These are phyloP conservation scores for Cucumis cinereus DNA, from an alignment of 306 rosid genomes.

Conservation along the genomic window DNA sequence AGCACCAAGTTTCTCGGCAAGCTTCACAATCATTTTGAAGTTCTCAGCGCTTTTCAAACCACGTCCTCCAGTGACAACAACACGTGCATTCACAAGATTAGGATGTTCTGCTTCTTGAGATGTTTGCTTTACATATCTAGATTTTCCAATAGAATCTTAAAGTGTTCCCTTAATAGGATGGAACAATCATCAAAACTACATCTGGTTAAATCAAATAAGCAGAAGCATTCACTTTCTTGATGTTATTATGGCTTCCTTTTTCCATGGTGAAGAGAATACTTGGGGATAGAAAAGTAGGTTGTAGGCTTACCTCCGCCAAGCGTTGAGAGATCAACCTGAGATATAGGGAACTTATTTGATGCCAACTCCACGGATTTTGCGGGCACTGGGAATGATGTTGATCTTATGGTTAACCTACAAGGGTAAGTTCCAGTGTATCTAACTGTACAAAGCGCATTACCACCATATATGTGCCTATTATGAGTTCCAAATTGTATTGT, in stretches of 20 bases:
- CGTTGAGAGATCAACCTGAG: constrained; percentile 91
- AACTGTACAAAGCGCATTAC: constrained; percentile 81
- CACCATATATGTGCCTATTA: constrained; percentile 92
- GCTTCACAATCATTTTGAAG: constrained; percentile 82
- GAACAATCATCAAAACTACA: neutral
- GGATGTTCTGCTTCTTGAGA: constrained; percentile 66
- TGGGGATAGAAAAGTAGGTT: neutral
- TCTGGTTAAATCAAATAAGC: neutral
- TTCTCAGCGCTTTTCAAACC: constrained; percentile 81
- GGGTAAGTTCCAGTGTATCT: constrained; percentile 68
- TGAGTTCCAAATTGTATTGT: constrained; percentile 11
- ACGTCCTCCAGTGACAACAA: constrained; percentile 84
- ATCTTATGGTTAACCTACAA: constrained; percentile 69
- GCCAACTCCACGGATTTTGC: constrained; percentile 31
- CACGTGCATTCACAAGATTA: constrained; percentile 80
- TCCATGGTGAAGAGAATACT: constrained; percentile 10
- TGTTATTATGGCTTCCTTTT: neutral
- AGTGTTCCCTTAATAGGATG: neutral
- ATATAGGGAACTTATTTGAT: constrained; percentile 47
- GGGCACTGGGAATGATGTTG: constrained; percentile 65
- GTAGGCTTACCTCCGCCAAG: constrained; percentile 59
- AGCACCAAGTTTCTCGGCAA: constrained; percentile 80
- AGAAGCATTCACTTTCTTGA: neutral
- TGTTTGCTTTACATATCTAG: constrained; percentile 54
- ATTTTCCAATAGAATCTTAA: constrained; percentile 53